phyloP scores from a whole-genome alignment of 192 early-diverging fungal species.

The Backusella westeae region DNA sequence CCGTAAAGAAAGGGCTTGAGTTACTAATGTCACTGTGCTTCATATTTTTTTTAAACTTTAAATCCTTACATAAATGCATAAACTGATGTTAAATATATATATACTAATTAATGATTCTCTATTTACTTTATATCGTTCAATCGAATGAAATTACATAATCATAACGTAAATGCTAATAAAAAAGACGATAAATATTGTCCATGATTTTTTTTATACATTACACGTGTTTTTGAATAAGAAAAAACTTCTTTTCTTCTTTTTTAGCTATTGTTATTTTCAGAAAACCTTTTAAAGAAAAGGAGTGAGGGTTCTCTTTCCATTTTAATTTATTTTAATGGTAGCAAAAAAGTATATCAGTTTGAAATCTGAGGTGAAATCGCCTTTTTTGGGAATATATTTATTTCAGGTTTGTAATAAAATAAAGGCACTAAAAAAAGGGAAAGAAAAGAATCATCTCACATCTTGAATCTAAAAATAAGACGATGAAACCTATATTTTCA shows the following conservation, averaged over 20 bases:
- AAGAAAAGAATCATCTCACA: not conserved
- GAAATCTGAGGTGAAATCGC: not conserved
- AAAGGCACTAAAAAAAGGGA: not conserved
- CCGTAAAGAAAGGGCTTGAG: not conserved
- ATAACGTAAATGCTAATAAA: not conserved
- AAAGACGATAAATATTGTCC: not conserved
- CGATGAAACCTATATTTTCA: not conserved
- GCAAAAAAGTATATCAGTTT: not conserved
- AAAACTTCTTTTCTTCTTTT: not conserved
- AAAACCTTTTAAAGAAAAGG: not conserved
- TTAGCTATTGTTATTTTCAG: not conserved
- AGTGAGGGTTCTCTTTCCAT: not conserved
- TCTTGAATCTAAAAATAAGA: conserved; percentile 1
- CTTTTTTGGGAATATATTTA: conserved; percentile 1
- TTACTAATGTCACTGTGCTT: not conserved
- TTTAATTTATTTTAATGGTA: conserved; percentile 1
- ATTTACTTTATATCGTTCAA: not conserved
- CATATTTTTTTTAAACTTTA: not conserved
- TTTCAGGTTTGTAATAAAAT: not conserved
- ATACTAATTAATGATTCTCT: not conserved
- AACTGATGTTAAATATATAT: not conserved
- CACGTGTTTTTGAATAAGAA: not conserved
- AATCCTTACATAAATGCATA: not conserved
- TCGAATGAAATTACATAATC: not conserved
- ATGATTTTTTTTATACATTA: not conserved